Base-by-base conservation (phyloP, 2,329 filamentous ascomycete genomes). In the Colletotrichum abscissum region DNA sequence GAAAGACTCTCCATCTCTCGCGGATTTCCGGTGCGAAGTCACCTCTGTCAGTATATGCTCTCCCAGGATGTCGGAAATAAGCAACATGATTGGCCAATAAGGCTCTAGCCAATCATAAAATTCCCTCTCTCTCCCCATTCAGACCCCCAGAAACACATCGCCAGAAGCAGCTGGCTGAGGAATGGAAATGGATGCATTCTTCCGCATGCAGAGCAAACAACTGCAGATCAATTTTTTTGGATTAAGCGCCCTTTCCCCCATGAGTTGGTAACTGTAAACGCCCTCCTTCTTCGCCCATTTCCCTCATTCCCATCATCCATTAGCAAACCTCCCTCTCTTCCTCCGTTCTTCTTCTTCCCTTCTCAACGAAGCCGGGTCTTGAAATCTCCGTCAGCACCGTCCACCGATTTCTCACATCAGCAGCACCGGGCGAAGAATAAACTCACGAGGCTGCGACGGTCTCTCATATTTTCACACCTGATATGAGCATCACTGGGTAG, bases 161-260 rank as follows among this genome's bases (percentile, higher is more conserved):
- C 26, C 59, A 26, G 28, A 35, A 42, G 38, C 42, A 22, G 19
- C 19, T n/a, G 42, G 42, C 7, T 49, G 28, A 59, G 59, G 49
- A 65, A 70, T 64, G 49, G 33, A 35, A 42, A 64, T 42, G 70
- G 33, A 55, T 55, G 67, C 46, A 73, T 73, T 63, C 35, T 49
- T 64, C 70, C 70, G 60, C 38, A 69, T 69, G 56, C 66, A 73
- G 66, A 42, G 38, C 38, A 66, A 60, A 19, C 22, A 14, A 11
- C 22, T 52, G 67, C 60, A 70, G 60, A 73, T 73, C 70, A 33
- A 49, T 26, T 46, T 35, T 30, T 33, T 35, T 35, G 33, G 12
- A 42, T 64, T 54, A 58, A 66, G 24, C 65, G 52, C 65, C 65
- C 22, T 52, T 38, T 26, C 28, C 14, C n/a, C 19, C 19, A 19